A percentile compares a stretch with the other conserved stretches of the same genome.
phyloP scores from a whole-genome alignment of 768 basidiomycete genomes.

The Auricularia cornea region DNA sequence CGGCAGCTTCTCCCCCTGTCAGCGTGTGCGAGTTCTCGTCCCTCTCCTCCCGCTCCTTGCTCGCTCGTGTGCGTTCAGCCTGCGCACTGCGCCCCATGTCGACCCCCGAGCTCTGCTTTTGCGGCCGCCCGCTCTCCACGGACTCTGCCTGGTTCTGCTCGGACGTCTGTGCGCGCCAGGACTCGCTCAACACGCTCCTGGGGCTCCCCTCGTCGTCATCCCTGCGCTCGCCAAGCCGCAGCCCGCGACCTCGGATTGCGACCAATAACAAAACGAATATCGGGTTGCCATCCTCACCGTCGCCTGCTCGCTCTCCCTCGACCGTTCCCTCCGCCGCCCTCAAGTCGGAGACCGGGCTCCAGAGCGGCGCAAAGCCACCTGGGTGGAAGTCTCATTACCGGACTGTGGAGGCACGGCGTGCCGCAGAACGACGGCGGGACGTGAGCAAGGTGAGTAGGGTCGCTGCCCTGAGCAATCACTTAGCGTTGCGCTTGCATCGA shows the following conservation, averaged over 20 bases:
- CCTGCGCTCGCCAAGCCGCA: background rate
- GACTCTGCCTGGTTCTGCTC: background rate
- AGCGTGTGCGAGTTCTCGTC: no score
- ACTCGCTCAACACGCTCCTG: background rate
- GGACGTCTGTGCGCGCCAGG: background rate
- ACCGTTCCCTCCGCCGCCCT: no score
- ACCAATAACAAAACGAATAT: background rate
- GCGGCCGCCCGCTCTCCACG: background rate
- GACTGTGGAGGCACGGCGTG: background rate
- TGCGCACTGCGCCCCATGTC: background rate
- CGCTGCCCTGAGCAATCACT: background rate
- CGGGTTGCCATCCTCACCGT: no score
- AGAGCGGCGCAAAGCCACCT: background rate
- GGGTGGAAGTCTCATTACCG: background rate
- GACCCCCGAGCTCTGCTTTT: background rate
- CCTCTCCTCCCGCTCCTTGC: background rate
- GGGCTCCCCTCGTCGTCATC: background rate
- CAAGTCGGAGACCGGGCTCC: no score
- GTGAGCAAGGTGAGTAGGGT: background rate
- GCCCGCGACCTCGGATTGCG: no score
- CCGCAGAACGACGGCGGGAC: background rate
- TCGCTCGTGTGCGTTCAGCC: no score
- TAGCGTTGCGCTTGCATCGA: background rate
- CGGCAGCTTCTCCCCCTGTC: background rate
- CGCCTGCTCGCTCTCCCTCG: no score